These are phyloP conservation scores for Epichloe scottii DNA, from an alignment of 2,329 filamentous ascomycete genomes.

Conservation along the genomic window DNA sequence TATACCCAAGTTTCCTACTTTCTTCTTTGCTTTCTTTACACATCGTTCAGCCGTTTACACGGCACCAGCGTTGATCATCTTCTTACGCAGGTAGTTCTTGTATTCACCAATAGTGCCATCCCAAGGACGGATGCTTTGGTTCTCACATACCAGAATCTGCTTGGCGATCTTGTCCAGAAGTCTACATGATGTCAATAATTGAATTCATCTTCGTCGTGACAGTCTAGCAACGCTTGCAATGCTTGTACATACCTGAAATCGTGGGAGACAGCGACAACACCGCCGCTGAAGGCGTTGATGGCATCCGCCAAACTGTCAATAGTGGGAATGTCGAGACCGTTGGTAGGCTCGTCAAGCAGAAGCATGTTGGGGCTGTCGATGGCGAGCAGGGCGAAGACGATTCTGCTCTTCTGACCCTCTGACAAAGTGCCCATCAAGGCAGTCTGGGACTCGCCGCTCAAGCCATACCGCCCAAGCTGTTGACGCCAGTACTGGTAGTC, in stretches of 20 bases:
- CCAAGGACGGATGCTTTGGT: slow-evolving; percentile 87
- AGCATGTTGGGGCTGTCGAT: slow-evolving; percentile 98
- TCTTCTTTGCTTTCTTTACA: slow-evolving; percentile 2
- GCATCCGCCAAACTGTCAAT: slow-evolving; percentile 96
- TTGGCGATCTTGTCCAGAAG: slow-evolving; percentile 98
- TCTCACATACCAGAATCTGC: slow-evolving; percentile 98
- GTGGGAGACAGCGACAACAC: slow-evolving; percentile 96
- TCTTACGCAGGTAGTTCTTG: slow-evolving; percentile 98
- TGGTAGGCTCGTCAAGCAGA: slow-evolving; percentile 94
- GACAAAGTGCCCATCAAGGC: slow-evolving; percentile 96
- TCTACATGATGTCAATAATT: slow-evolving; percentile 34
- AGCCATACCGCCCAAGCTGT: slow-evolving; percentile 88
- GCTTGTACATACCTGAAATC: slow-evolving; percentile 72
- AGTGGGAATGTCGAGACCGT: slow-evolving; percentile 97
- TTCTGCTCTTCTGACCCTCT: slow-evolving; percentile 94
- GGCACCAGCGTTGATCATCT: slow-evolving; percentile 84
- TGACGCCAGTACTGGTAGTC: slow-evolving; percentile 99
- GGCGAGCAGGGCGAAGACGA: slow-evolving; percentile 91
- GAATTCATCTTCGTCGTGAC: neutral
- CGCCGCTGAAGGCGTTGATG: slow-evolving; percentile 90
- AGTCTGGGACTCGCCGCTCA: slow-evolving; percentile 87
- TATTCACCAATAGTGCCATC: slow-evolving; percentile 82
- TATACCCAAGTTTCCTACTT: slow-evolving; percentile 8
- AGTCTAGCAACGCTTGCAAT: neutral
- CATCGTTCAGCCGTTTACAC: slow-evolving; percentile 48